Evolutionary conservation across 2,329 filamentous ascomycete genomes (phyloP), one percentile per base, ranked within the genome.

Genomic region (Trichoderma polysporum): DNA sequence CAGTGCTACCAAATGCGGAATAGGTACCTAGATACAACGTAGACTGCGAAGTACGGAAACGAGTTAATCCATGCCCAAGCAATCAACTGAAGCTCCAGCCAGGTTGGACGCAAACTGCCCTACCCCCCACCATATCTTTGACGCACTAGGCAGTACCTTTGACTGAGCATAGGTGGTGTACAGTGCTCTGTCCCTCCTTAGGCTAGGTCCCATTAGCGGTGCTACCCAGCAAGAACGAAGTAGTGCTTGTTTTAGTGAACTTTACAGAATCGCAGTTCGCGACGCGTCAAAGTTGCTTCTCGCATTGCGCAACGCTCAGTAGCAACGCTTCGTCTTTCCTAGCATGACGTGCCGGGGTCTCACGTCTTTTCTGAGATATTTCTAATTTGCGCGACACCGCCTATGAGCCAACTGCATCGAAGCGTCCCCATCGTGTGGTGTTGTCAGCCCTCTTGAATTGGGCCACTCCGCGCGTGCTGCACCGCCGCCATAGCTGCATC

Each of bases 231-330:
- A 45, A 19, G n/a, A 45, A 19, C n/a, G 22, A 19, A 45, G 41
- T 12, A 19, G 41, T 45, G 41, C 41, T 19, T 45, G 41, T 45
- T 45, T 45, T 45, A 45, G 41, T 45, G 41, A 45, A 45, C 41
- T 45, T 45, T 62, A 52, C 47, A 9, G 50, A 64, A 45, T 56
- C 49, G 35, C 61, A 66, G 61, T 35, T 45, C 66, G 66, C 66
- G 66, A 67, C 66, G 66, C 66, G 66, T 67, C 58, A 33, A 45
- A 54, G 37, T 22, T 57, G 35, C 54, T 39, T 62, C 52, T 35
- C 41, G 50, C 50, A 57, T 29, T 67, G 56, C 66, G 66, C 54
- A 62, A 31, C 58, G 9, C 66, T 37, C 58, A 39, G 29, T 22
- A 54, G 58, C 66, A 39, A 27, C 58, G 58, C 50, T 35, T 52